Evolutionary conservation across 129 eudicot species (phyloP), one percentile per base, ranked within the genome.

Genomic region (Tagetes patula): DNA sequence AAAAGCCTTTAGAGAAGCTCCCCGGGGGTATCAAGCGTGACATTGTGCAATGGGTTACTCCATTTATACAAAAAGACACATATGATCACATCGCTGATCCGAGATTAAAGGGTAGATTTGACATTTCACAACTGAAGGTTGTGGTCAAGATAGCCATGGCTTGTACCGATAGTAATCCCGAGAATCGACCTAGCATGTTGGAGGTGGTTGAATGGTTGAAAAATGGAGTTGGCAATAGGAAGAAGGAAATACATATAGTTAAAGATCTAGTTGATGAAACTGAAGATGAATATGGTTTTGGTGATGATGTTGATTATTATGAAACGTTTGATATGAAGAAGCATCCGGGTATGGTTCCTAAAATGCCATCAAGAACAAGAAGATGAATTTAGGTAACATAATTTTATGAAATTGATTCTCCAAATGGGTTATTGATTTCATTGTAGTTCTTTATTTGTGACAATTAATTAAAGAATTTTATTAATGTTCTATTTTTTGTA

Each of bases 21-120:
- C 78, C 88, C 0, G 87, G 91, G 8, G 96, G 96, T 4, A 69
- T 83, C 4, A 90, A 90, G 76, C 90, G 96, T 8, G 96, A 87
- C 49, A 90, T 90, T 8, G 78, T 90, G 33, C 87, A 87, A 62
- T 90, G 96, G 96, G 96, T 75, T 8, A 90, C 78, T 13, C 91
- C 96, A 10, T 83, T 76, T 41, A 74, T 90, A 1, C 85, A 85
- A 45, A 87, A 81, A 75, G 91, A 87, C 4, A 70, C 78, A 0
- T 87, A 79, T 67, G 91, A 90, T 30, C 83, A 47, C n/a, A 72
- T 90, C 5, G 94, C 85, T 2, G 96, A 90, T 77, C 89, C 86
- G 5, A 83, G 86, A 64, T 78, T 90, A 67, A 87, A 87, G 66
- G 94, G 91, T 2, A 81, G 70, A 58, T 87, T 74, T 66, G 96